phyloP scores from a whole-genome alignment of 106 monocot species.

The Chionographis japonica region DNA sequence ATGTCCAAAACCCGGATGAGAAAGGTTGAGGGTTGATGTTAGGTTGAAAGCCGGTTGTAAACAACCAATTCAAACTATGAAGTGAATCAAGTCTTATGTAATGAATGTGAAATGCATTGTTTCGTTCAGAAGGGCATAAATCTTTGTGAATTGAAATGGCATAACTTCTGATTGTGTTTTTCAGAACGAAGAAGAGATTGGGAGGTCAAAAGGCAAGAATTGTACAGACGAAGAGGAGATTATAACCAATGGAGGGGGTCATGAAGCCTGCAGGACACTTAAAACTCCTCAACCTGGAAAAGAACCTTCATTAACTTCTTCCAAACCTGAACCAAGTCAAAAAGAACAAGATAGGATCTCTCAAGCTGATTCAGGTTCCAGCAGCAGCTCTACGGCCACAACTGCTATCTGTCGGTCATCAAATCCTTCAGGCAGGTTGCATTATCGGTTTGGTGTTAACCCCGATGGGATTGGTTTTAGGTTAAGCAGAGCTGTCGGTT shows the following conservation, averaged over 20 bases:
- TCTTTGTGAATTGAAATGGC: too few relatives aligned
- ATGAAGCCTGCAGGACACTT: conserved; percentile 3
- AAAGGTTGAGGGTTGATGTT: too few relatives aligned
- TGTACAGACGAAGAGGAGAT: neutral
- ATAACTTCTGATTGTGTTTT: neutral
- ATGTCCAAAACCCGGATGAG: too few relatives aligned
- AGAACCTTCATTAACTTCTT: neutral
- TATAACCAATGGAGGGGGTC: conserved; percentile 2
- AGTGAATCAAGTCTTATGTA: too few relatives aligned
- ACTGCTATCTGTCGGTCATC: conserved; percentile 1
- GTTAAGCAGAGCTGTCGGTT: conserved; percentile 35
- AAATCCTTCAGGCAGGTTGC: conserved; percentile 6
- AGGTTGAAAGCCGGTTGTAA: too few relatives aligned
- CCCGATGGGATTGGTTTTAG: conserved; percentile 33
- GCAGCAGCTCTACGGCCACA: conserved; percentile 1
- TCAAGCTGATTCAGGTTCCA: neutral
- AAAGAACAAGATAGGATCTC: conserved; percentile 10
- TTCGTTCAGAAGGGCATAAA: too few relatives aligned
- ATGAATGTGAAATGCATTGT: too few relatives aligned
- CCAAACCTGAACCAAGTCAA: conserved; percentile 3
- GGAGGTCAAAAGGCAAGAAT: conserved; percentile 1
- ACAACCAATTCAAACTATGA: too few relatives aligned
- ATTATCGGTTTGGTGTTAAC: conserved; percentile 26
- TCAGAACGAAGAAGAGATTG: conserved; percentile 22
- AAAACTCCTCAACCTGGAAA: neutral